These are phyloP conservation scores for Plasmodium billcollinsi DNA, from an alignment of 169 alveolate genomes.

Conservation along the genomic window DNA sequence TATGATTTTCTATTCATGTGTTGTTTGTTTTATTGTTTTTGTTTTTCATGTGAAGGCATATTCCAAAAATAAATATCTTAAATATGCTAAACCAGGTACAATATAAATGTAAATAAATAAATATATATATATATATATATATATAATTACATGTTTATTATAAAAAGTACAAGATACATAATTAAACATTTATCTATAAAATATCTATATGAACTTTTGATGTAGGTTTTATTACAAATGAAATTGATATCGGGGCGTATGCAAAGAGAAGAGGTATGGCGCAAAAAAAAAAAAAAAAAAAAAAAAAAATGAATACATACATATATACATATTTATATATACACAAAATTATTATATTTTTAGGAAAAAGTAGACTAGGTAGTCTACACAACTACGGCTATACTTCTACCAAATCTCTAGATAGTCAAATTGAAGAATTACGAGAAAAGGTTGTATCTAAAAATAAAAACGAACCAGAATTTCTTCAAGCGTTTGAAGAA, in stretches of 20 bases:
- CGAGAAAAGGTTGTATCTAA: slow-evolving; percentile 21
- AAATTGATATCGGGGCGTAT: neutral
- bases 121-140: neutral
- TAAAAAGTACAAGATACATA: too few relatives aligned
- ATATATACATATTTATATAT: neutral
- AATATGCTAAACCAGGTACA: slow-evolving; percentile 13
- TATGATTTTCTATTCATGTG: slow-evolving; percentile 9
- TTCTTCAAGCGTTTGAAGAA: slow-evolving; percentile 78
- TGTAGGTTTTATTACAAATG: slow-evolving; percentile 19
- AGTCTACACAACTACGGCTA: slow-evolving; percentile 45
- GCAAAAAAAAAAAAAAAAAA: neutral
- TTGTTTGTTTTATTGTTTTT: slow-evolving; percentile 13
- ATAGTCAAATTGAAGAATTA: slow-evolving; percentile 34
- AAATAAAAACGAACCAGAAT: slow-evolving; percentile 57
- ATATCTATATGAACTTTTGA: neutral
- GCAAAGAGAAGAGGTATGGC: slow-evolving; percentile 2
- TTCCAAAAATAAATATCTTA: slow-evolving; percentile 8
- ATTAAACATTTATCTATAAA: too few relatives aligned
- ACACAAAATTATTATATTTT: neutral
- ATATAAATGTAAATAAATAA: neutral
- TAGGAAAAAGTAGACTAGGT: slow-evolving; percentile 29
- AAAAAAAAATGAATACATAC: too few relatives aligned
- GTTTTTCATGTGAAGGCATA: slow-evolving; percentile 3
- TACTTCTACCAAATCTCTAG: slow-evolving; percentile 16
- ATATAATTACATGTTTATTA: neutral